Evolutionary conservation across 139 green algal genomes (phyloP), one percentile per base, ranked within the genome.

Genomic region (Coelastrella sp.): DNA sequence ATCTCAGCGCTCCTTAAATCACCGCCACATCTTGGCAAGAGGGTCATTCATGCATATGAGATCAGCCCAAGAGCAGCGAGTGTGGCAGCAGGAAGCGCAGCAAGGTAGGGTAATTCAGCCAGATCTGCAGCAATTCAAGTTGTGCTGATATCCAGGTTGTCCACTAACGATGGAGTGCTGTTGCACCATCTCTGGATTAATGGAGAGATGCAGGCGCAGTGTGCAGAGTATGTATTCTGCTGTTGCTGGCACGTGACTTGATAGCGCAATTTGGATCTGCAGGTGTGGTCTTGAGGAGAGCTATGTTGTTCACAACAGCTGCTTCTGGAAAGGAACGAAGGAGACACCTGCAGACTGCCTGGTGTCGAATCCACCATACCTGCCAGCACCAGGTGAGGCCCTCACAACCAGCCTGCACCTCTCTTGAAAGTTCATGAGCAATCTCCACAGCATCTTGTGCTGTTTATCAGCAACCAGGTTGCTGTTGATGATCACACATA

Each of bases 291-390:
- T 96, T 4, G 63, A 60, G 1, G 61, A 91, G 4, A 57, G 12
- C 0, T 96, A 73, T 49, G 58, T 90, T 87, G 91, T 94, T 25
- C 89, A 93, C 65, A 94, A 90, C 68, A 89, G 80, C 87, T 96
- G 91, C 92, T 96, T 95, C 90, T 95, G 93, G 88, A 49, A 91
- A 58, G 93, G 92, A 7, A 56, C 58, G 15, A 58, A 78, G n/a
- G 35, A 80, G 59, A 68, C 59, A 25, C 58, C 58, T 17, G 79
- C 87, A 4, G 68, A 24, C 19, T 93, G 86, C 60, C 84, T 96
- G 4, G 87, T 95, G 7, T 72, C 92, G 59, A 96, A 96, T 76
- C 94, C 94, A 24, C 94, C 94, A 10, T 96, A 96, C 81, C 82
- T 96, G 4, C 92, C 94, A 7, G 92, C 93, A 0, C 90, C 84